Evolutionary conservation across 1,284 basidiomycete genomes (phyloP).

Genomic region (Mycena citricolor): DNA sequence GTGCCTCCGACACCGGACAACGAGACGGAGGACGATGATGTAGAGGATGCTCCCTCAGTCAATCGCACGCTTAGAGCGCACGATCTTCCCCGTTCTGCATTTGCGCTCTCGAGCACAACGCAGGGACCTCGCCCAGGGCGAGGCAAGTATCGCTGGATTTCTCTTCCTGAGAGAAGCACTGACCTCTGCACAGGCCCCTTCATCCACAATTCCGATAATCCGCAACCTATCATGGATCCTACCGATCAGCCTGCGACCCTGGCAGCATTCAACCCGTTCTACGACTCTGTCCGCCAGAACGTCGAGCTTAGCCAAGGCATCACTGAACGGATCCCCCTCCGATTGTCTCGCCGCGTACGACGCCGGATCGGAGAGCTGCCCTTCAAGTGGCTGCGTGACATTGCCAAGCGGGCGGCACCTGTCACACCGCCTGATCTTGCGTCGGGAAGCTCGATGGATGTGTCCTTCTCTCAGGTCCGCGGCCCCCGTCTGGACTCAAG

Average conservation of each 20-base stretch:
- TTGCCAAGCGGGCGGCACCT: conserved; percentile 52
- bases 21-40: conserved; percentile 55
- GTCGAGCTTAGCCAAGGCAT: conserved; percentile 85
- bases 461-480: not conserved
- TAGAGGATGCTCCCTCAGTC: conserved; percentile 24
- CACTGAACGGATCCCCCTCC: conserved; percentile 78
- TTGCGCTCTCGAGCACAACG: conserved; percentile 58
- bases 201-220: conserved; percentile 2
- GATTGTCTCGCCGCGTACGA: conserved; percentile 62
- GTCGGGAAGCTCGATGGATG: not conserved
- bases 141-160: conserved; percentile 17
- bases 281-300: conserved; percentile 96
- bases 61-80: conserved; percentile 51
- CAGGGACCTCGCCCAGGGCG: conserved; percentile 22
- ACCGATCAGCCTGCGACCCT: conserved; percentile 17
- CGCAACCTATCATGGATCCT: conserved; percentile 1
- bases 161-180: not conserved
- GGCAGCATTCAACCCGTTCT: conserved; percentile 79
- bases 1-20: conserved; percentile 43
- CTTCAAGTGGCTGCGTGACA: conserved; percentile 75
- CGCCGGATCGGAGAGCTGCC: conserved; percentile 76
- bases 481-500: conserved; percentile 18
- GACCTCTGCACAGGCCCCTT: not conserved
- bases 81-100: conserved; percentile 64
- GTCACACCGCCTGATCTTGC: conserved; percentile 25